phyloP scores from a whole-genome alignment of 768 basidiomycete species.

The Rhizopogon vesiculosus region DNA sequence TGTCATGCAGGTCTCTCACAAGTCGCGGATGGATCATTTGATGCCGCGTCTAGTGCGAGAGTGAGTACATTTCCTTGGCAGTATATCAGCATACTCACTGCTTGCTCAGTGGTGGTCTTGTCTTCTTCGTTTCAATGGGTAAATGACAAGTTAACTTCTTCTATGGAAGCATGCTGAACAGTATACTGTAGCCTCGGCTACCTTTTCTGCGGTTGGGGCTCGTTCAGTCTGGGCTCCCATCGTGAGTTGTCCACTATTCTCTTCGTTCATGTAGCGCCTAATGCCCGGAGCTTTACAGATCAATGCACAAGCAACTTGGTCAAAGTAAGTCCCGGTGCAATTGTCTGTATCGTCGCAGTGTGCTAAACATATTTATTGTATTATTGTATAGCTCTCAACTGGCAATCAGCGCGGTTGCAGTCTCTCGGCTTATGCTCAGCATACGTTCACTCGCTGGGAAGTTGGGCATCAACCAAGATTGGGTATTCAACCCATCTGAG shows the following conservation, averaged over 20 bases:
- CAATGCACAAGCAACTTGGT: slow-evolving; percentile 2
- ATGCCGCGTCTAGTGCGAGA: slow-evolving; percentile 1
- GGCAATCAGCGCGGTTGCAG: slow-evolving; percentile 5
- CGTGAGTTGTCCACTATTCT: background rate
- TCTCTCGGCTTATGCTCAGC: slow-evolving; percentile 11
- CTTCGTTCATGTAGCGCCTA: background rate
- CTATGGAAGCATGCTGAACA: background rate
- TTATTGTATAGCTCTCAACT: background rate
- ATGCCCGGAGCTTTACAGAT: background rate
- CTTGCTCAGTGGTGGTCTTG: slow-evolving; percentile 1
- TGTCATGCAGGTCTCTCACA: background rate
- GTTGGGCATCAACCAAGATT: slow-evolving; percentile 1
- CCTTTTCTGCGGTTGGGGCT: slow-evolving; percentile 3
- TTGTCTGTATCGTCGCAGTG: background rate
- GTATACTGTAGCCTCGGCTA: background rate
- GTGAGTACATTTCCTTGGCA: background rate
- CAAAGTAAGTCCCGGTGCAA: background rate
- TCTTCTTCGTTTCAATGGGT: slow-evolving; percentile 9
- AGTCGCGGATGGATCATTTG: background rate
- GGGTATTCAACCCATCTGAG: slow-evolving; percentile 11
- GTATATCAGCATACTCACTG: background rate
- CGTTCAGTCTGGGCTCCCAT: background rate
- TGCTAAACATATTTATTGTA: too few species aligned
- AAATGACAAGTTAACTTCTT: background rate
- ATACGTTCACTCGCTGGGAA: slow-evolving; percentile 9